phyloP scores from a whole-genome alignment of 768 basidiomycete species.

The Rhodosporidiobolus sp. region DNA sequence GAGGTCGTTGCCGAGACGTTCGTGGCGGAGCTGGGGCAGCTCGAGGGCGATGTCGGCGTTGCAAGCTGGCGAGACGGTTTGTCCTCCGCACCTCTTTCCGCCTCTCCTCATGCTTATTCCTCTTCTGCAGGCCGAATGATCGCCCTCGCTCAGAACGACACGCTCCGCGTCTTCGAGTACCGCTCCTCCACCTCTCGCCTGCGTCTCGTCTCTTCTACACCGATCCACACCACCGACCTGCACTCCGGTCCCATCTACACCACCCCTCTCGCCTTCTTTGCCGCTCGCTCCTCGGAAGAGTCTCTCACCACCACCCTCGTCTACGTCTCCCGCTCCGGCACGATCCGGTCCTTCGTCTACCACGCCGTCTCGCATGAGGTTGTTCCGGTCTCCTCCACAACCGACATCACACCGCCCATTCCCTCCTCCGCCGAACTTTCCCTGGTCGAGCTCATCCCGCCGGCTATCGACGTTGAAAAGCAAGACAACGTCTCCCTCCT shows the following conservation, averaged over 20 bases:
- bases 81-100: neutral
- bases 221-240: too few relatives aligned
- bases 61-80: conserved; percentile 26
- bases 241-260: neutral
- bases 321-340: neutral
- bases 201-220: neutral
- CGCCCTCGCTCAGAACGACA: conserved; percentile 2
- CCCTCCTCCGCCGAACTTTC: neutral
- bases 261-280: conserved; percentile 10
- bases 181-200: neutral
- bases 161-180: conserved; percentile 7
- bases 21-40: neutral
- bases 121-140: neutral
- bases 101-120: neutral
- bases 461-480: neutral
- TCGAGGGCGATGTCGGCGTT: neutral
- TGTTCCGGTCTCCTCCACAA: neutral
- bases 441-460: neutral
- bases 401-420: neutral
- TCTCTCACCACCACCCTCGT: conserved; percentile 8
- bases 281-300: conserved; percentile 1
- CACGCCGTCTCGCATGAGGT: neutral
- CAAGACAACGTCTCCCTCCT: neutral
- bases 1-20: neutral
- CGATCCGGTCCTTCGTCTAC: conserved; percentile 2